Evolutionary conservation across 305 asterid species (phyloP), one percentile per base, ranked within the genome.

Genomic region (Coffea humblotiana): DNA sequence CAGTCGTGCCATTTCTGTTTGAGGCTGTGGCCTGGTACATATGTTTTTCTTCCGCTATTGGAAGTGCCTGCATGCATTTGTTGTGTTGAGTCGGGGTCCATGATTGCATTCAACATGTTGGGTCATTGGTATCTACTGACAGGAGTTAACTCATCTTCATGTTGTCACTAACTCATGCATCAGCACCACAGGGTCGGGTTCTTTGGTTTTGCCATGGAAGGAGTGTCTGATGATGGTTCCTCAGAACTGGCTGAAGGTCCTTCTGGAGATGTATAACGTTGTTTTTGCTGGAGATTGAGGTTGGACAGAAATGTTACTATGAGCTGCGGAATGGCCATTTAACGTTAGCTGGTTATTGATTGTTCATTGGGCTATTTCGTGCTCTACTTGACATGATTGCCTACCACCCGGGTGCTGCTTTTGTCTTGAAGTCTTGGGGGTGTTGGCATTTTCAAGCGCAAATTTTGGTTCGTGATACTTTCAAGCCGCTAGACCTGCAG

Each of bases 61-160:
- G 79, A 68, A 79, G 91, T 88, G 87, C 93, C 91, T 92, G 94
- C 98, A 93, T 92, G 94, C 98, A 94, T 90, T 87, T 88, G 94
- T 90, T 79, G 89, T 83, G 96, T 92, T 91, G 89, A 88, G 97
- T 91, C 88, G 78, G 88, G 91, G 88, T 88, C 90, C 82, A 74
- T 82, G 79, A 76, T 84, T 86, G 90, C 89, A 86, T 91, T 86
- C 90, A 91, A 81, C 81, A 79, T 78, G 89, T 89, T 77, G 87
- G 86, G 92, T 93, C 94, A 84, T 86, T 87, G 83, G 86, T 92
- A 88, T 90, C 88, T 83, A 83, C 88, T 79, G 92, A 88, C 90
- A 84, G 89, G 82, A 87, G 90, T 83, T 40, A 82, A 83, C 82
- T 80, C 84, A 84, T 83, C 88, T 85, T 91, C 90, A 79, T 77